A percentile compares a stretch with the other conserved stretches of the same genome.
Conservation (phyloP, 768 basidiomycete species). For the Leccinellum rugosiceps region DNA sequence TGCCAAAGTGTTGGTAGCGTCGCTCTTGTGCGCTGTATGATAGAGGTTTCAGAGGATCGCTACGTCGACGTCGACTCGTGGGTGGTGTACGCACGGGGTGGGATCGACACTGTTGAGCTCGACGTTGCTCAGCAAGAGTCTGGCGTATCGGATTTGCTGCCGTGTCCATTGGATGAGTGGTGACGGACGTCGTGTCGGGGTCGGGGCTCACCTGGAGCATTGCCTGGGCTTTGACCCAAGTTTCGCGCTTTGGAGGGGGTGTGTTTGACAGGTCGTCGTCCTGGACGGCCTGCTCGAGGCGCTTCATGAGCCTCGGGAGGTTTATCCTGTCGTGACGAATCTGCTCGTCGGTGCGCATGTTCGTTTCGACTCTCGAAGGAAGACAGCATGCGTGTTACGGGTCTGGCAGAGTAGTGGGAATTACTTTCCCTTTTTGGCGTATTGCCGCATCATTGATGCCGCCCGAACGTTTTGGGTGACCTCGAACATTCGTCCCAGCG, state of each 20-base stretch:
- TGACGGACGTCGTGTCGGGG: background rate
- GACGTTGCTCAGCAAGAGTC: constrained; percentile 54
- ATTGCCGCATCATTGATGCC: constrained; percentile 18
- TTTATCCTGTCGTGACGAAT: constrained; percentile 64
- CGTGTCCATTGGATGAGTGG: background rate
- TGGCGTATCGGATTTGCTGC: constrained; percentile 54
- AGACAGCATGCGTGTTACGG: no score
- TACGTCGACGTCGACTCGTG: background rate
- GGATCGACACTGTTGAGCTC: constrained; percentile 47
- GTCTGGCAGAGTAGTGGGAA: constrained; percentile 19
- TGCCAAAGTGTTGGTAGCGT: constrained; percentile 44
- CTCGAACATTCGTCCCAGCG: background rate
- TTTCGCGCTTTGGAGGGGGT: constrained; percentile 23
- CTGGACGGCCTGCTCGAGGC: constrained; percentile 54
- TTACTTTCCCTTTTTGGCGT: constrained; percentile 16
- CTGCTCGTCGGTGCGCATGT: constrained; percentile 32
- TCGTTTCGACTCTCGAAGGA: no score
- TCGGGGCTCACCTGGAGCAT: constrained; percentile 49
- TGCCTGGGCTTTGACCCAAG: constrained; percentile 56
- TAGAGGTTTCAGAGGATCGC: background rate
- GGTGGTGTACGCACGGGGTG: constrained; percentile 38
- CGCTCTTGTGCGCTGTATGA: constrained; percentile 38
- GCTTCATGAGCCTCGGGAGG: constrained; percentile 54
- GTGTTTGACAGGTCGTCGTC: constrained; percentile 34
- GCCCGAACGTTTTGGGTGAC: constrained; percentile 1